A percentile compares a stretch with the other conserved stretches of the same genome.
These are phyloP conservation scores for Debaryomyces sp. DNA, from an alignment of 1,139 yeast species.

Conservation along the genomic window DNA sequence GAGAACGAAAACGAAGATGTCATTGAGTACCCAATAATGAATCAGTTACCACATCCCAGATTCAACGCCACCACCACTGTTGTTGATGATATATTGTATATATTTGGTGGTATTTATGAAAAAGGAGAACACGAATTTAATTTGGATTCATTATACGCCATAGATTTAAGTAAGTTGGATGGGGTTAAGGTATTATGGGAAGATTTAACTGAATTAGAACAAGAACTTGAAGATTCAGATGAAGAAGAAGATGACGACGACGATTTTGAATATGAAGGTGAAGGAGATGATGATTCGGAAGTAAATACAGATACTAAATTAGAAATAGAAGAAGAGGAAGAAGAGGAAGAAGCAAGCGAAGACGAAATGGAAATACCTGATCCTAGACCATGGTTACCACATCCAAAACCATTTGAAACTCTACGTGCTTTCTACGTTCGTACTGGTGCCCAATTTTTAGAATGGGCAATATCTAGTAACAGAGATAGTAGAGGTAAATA, in stretches of 20 bases:
- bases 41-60: constrained; percentile 80
- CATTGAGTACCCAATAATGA: constrained; percentile 57
- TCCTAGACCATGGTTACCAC: constrained; percentile 95
- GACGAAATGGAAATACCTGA: constrained; percentile 81
- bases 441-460: constrained; percentile 82
- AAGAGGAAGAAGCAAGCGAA: constrained; percentile 59
- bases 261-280: constrained; percentile 42
- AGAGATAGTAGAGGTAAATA: constrained; percentile 90
- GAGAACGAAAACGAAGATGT: constrained; percentile 34
- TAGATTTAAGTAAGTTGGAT: constrained; percentile 84
- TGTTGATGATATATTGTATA: constrained; percentile 78
- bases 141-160: constrained; percentile 81
- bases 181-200: constrained; percentile 94
- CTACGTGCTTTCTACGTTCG: constrained; percentile 83
- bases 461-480: constrained; percentile 89
- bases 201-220: constrained; percentile 52
- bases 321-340: constrained; percentile 59
- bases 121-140: constrained; percentile 81
- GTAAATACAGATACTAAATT: constrained; percentile 65
- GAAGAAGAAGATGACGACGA: constrained; percentile 42
- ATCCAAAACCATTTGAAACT: constrained; percentile 92
- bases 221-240: constrained; percentile 30
- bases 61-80: constrained; percentile 88
- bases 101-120: constrained; percentile 94
- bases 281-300: constrained; percentile 64